Evolutionary conservation across 2,329 filamentous ascomycete genomes (phyloP), one percentile per base, ranked within the genome.

Genomic region (Aspergillus awamori): DNA sequence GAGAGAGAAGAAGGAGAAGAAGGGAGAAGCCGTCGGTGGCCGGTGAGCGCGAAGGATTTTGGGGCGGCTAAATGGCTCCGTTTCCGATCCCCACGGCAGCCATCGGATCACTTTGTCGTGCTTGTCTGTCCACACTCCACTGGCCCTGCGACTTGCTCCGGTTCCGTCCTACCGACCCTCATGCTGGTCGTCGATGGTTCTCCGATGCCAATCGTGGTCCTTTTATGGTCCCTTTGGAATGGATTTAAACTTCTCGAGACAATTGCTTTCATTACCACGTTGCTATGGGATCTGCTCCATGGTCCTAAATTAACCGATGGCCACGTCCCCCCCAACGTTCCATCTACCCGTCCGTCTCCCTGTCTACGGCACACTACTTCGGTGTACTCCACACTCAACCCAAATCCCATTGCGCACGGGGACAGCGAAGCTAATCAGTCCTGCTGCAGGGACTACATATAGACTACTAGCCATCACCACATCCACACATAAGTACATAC

Each of bases 1-100:
- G 28, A 55, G 47, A 47, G 47, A 53, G 53, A 47, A 60, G 54
- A 26, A 60, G 55, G 61, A 48, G 58, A 66, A 60, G 70, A 63
- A 59, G 57, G 59, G 57, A 52, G 57, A 55, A 57, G 49, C 47
- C 38, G 63, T 62, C 65, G 47, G 58, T 65, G 61, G 63, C 64
- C 63, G 65, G 63, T 69, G 69, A 67, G 67, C 60, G 61, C 57
- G 59, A 65, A 54, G 54, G 52, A 57, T 47, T 54, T 62, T 57
- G 58, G 51, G 57, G 49, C 57, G 59, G 60, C 59, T 65, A 67
- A 68, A 61, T 56, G 55, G 62, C 58, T 67, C 64, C 67, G 62
- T 59, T 67, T 66, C 65, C 67, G 65, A 69, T 65, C 60, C 54
- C 64, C 60, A 64, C 61, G 59, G 57, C 59, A 47, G 30, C 59